Percentiles rank a stretch among this genome's conserved stretches.
phyloP scores from a whole-genome alignment of 441 rosid genomes.

The Kokia cookei region DNA sequence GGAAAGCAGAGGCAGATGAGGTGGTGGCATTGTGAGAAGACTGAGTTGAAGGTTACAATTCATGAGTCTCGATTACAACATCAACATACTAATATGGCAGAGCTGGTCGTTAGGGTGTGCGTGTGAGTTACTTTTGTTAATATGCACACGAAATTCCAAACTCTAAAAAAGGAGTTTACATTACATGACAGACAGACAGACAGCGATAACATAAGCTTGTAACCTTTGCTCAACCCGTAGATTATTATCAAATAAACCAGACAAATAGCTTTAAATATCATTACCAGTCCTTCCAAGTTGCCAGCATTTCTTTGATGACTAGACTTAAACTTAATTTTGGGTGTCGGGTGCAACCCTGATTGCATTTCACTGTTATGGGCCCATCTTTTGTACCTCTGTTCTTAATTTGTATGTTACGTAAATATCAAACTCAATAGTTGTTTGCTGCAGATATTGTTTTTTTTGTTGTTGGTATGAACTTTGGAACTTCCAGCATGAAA shows the following conservation, averaged over 20 bases:
- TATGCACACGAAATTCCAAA: conserved; percentile 15
- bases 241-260: not conserved
- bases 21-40: too few relatives aligned
- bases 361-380: conserved; percentile 3
- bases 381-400: not conserved
- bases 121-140: not conserved
- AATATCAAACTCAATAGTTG: not conserved
- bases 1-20: not conserved
- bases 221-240: not conserved
- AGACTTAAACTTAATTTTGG: not conserved
- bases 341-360: conserved; percentile 3
- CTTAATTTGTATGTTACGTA: not conserved
- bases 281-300: not conserved
- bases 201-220: conserved; percentile 11
- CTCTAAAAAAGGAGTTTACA: not conserved
- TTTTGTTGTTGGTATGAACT: not conserved
- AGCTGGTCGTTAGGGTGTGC: not conserved
- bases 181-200: conserved; percentile 5
- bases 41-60: conserved; percentile 16
- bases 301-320: not conserved
- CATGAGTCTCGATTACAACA: conserved; percentile 4
- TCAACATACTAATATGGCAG: conserved; percentile 1
- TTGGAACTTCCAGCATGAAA: conserved; percentile 9
- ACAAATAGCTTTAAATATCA: not conserved
- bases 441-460: not conserved